Percentiles rank a stretch among this genome's conserved stretches.
Conservation (phyloP, 2,329 filamentous ascomycete genomes). For the Hypoxylon sp. region DNA sequence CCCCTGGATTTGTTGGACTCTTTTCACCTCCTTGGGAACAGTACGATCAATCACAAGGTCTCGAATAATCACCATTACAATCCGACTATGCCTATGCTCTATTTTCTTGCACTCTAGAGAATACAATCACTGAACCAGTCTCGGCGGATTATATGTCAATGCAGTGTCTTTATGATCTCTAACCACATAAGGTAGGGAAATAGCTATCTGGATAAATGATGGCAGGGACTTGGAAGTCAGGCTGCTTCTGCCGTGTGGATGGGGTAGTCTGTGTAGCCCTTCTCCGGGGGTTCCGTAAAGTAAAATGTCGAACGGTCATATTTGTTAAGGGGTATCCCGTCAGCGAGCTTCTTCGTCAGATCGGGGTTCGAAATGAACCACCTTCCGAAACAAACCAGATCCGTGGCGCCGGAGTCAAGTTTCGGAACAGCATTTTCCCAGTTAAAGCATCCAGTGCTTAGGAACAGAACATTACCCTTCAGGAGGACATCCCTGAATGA, state of each 20-base stretch:
- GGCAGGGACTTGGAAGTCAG: neutral
- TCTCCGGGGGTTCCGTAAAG: constrained; percentile 44
- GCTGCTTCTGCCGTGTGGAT: constrained; percentile 43
- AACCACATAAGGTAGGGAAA: neutral
- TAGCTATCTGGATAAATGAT: neutral
- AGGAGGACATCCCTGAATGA: constrained; percentile 58
- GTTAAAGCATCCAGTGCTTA: constrained; percentile 43
- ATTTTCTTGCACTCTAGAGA: neutral
- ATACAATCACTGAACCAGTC: neutral
- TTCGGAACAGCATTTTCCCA: constrained; percentile 42
- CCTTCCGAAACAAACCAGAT: constrained; percentile 47
- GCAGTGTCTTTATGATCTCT: neutral
- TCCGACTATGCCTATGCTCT: neutral
- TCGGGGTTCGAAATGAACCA: constrained; percentile 49
- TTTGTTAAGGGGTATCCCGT: constrained; percentile 42
- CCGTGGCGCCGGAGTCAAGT: constrained; percentile 47
- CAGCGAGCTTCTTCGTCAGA: constrained; percentile 40
- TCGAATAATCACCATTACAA: neutral
- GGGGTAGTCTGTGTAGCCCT: constrained; percentile 56
- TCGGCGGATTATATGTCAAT: neutral
- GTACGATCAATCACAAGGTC: neutral
- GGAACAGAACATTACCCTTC: constrained; percentile 54
- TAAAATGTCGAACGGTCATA: constrained; percentile 50
- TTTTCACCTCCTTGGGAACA: neutral
- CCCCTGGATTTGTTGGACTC: neutral